These are phyloP conservation scores for Trichomonas tenax DNA, from an alignment of 208 protist genomes.

Conservation along the genomic window DNA sequence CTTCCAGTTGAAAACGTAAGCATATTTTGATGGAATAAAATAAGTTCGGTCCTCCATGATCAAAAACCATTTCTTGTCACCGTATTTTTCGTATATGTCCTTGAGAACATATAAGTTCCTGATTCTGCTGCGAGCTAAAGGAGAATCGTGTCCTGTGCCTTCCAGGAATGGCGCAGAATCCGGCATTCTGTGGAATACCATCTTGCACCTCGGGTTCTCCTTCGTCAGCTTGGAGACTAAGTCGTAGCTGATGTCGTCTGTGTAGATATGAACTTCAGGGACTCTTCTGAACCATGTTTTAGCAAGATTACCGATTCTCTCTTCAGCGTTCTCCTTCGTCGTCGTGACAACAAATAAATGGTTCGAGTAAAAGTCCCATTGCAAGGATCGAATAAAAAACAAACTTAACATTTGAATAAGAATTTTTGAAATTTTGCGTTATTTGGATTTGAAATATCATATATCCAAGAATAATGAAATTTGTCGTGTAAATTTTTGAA, in stretches of 20 bases:
- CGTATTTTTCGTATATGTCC: background rate
- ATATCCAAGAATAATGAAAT: too few relatives aligned
- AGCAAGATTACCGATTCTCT: background rate
- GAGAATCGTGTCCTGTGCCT: background rate
- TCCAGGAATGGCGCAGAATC: background rate
- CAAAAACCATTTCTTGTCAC: background rate
- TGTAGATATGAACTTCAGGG: background rate
- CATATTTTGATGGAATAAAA: background rate
- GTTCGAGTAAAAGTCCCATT: background rate
- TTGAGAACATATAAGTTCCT: background rate
- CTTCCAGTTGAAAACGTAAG: background rate
- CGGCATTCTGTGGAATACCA: background rate
- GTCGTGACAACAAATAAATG: background rate
- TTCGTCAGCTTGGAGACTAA: background rate
- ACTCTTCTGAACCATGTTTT: background rate
- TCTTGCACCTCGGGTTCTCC: background rate
- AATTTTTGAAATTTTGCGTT: too few relatives aligned
- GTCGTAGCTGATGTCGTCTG: background rate
- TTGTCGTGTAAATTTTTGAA: too few relatives aligned
- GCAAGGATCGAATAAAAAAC: too few relatives aligned
- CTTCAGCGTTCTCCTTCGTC: background rate
- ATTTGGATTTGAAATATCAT: too few relatives aligned
- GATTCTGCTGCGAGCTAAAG: background rate
- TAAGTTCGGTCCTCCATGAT: background rate
- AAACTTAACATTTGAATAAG: too few relatives aligned